Conservation (phyloP, 768 basidiomycete species). For the Auricularia sp. region DNA sequence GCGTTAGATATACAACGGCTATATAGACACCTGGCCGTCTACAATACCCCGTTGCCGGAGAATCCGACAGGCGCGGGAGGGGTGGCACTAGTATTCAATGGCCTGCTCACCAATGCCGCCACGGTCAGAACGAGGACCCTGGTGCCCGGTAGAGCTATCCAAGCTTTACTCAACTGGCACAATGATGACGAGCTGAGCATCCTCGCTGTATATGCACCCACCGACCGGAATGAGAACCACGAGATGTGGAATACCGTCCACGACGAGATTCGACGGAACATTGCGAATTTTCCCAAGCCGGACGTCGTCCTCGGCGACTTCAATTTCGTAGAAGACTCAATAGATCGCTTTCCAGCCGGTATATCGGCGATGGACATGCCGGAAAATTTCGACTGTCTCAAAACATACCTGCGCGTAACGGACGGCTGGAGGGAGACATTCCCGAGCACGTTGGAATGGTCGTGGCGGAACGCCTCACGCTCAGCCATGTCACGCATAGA, state of each 20-base stretch:
- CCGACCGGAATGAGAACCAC: not conserved
- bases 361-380: not conserved
- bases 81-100: not conserved
- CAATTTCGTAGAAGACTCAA: constrained; percentile 14
- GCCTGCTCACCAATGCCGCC: not conserved
- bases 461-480: not conserved
- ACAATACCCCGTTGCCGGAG: not conserved
- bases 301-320: constrained; percentile 13
- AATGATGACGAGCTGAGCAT: not conserved
- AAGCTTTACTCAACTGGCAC: not conserved
- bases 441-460: not conserved
- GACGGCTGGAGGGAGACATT: not conserved
- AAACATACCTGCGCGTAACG: not conserved
- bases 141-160: not conserved
- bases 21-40: not conserved
- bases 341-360: constrained; percentile 13
- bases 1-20: not conserved
- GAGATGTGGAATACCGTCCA: not conserved
- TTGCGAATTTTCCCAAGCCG: not conserved
- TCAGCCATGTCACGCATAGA: not conserved
- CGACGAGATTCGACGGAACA: not conserved
- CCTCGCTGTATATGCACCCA: not conserved
- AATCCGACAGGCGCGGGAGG: not conserved
- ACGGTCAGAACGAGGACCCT: not conserved
- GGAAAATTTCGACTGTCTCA: not conserved